Evolutionary conservation across 179 eudicot genomes (phyloP), one percentile per base, ranked within the genome.

Genomic region (Camellia oleifera): DNA sequence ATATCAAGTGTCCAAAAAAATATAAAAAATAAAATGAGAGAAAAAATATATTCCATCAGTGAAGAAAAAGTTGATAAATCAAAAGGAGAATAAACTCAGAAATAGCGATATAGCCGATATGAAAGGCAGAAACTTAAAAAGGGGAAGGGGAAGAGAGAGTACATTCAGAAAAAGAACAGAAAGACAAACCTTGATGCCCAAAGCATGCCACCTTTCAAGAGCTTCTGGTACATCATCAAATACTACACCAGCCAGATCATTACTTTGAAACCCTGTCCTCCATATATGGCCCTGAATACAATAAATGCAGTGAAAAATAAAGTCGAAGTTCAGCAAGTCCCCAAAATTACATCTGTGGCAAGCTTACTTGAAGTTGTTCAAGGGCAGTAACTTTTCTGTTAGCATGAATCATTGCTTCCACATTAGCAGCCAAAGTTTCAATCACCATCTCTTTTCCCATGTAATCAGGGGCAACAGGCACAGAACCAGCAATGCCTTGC

Each of bases 371-470:
- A 57, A 92, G 85, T 80, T 92, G 93, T 83, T 90, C 87, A 74
- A 93, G 81, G 72, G 93, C 87, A 79, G 94, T 92, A 78, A 93
- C 90, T 87, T 93, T 92, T 78, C 98, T 83, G 88, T 92, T 94
- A 78, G 98, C 94, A 86, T 81, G 87, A 17, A 90, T 89, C 98
- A 93, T 93, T 77, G 91, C 94, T 53, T 85, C 89, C 77, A 92
- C 93, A 68, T 93, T 93, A 58, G 94, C 87, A 76, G 91, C 94
- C 85, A 93, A 75, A 83, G 96, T 89, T 63, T 88, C 91, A 84
- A 92, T 84, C 56, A 93, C 86, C 77, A 85, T 88, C 63, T 82
- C 90, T 85, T 90, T 92, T 32, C 88, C 93, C 80, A 86, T 85
- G 73, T 81, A 88, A 73, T 84, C 87, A 4, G 88, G 81, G 44